Evolutionary conservation across 2,329 filamentous ascomycete genomes (phyloP), one percentile per base, ranked within the genome.

Genomic region (Metarhizium brunneum): DNA sequence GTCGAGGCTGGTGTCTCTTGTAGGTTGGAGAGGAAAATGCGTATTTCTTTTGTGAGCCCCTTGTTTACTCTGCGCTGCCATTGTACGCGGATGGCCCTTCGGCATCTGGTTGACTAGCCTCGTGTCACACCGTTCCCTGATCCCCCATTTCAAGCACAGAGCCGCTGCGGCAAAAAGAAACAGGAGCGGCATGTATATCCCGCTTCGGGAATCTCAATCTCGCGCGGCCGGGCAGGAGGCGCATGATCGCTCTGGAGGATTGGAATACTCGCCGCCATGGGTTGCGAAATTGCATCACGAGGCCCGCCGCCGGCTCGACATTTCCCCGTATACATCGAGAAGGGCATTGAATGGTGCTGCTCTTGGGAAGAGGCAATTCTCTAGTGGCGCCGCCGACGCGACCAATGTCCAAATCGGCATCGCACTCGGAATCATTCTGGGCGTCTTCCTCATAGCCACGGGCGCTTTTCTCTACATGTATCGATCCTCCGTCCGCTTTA

Each of bases 361-460:
- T 8, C 38, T 63, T 30, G 30, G 50, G n/a, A 59, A 58, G 50
- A 62, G 65, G 16, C 66, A 68, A 52, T 64, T 65, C 55, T 65
- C 65, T 38, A 57, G 58, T 38, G 62, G 63, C 47, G 59, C 63
- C 5, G 53, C 60, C 49, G 61, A 69, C 16, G 68, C 71, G 43
- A 69, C 67, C 38, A 73, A 76, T 60, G 66, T 68, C 53, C 73
- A 69, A 38, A 76, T 76, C 54, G 74, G 74, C 54, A 65, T 75
- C 56, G 67, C 73, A 3, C 69, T 77, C 48, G 74, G 71, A 56
- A 63, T 77, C 45, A 63, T 72, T 4, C 63, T 76, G 20, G 68
- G 68, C 30, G 61, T 69, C 20, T 77, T 77, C 55, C 54, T 78
- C 55, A 62, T 68, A 16, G 69, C 63, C 20, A 57, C 69, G 18